These are phyloP conservation scores for Colletotrichum caudatum DNA, from an alignment of 2,329 filamentous ascomycete genomes.

Conservation along the genomic window DNA sequence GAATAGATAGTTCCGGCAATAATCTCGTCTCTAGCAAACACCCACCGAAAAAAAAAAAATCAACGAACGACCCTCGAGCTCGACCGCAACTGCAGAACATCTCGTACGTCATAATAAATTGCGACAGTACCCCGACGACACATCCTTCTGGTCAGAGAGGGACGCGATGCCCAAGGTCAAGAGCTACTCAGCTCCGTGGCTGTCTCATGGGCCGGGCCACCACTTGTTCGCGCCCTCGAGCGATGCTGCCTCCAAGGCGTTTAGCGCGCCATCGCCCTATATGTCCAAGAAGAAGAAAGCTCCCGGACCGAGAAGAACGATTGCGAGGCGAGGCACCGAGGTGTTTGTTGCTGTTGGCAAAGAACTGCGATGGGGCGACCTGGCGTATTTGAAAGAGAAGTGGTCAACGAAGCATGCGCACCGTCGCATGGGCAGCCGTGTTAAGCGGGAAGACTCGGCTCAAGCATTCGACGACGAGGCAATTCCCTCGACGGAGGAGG, in stretches of 20 bases:
- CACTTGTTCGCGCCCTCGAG: conserved; percentile 75
- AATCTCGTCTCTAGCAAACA: conserved; percentile 1
- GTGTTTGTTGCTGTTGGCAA: conserved; percentile 90
- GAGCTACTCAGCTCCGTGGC: conserved; percentile 88
- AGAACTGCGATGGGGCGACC: conserved; percentile 91
- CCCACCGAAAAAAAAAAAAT: conserved; percentile 11
- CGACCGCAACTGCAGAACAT: neutral
- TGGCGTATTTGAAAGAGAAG: conserved; percentile 80
- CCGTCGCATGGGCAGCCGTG: conserved; percentile 51
- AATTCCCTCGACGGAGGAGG: conserved; percentile 46
- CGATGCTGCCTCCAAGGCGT: conserved; percentile 48
- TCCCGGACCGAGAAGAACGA: conserved; percentile 70
- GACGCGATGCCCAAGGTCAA: conserved; percentile 84
- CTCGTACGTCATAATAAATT: neutral
- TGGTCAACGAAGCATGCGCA: conserved; percentile 51
- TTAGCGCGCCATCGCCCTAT: conserved; percentile 52
- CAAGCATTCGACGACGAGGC: conserved; percentile 53
- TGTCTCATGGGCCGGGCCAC: conserved; percentile 82
- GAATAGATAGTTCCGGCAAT: conserved; percentile 9
- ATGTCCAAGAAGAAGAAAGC: conserved; percentile 57
- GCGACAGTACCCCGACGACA: neutral
- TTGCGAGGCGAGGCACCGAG: conserved; percentile 86
- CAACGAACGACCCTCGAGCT: neutral
- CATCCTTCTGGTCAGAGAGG: neutral
- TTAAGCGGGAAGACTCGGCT: conserved; percentile 63